Base-by-base conservation (phyloP, 1,139 yeast genomes). In the Lodderomyces metapsilosis region DNA sequence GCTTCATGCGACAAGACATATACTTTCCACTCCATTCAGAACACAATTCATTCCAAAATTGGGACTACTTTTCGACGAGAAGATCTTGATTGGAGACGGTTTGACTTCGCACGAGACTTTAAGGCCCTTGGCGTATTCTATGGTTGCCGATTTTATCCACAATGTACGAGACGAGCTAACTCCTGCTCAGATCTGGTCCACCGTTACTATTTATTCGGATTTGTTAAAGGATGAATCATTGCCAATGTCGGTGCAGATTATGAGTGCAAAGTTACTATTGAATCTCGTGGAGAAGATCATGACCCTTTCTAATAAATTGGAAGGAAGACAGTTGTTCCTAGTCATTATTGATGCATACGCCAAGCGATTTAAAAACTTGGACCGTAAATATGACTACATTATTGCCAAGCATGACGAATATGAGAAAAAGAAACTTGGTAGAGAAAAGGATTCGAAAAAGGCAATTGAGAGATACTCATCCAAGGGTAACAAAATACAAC, bases 71-170 rank as follows among this genome's bases (percentile, higher is more conserved):
- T 85, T 92, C 50, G 89, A 92, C 59, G 96, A 91, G 54, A 79
- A 82, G 50, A 89, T 92, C 8, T 71, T 94, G 46, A 82, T 94
- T 45, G 98, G 98, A 25, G 91, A 86, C 50, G 98, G 98, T 0
- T 74, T 94, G 43, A 92, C 98, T 0, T 85, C 95, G 3, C 83
- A 80, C 55, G 98, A 91, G 59, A 87, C 95, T 0, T 72, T 94
- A 40, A 62, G 84, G 50, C 98, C 98, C 0, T 68, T 94, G 57
- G 98, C 98, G 0, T 92, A 91, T 59, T 87, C 96, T 31, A 89
- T 95, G 5, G 94, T 92, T 41, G 98, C 98, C 0, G 99, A 94
- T 59, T 83, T 94, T 54, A 86, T 94, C 41, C 98, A 92, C 55
- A 89, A 88, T 54, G 95, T 92, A 2, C 80, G 98, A 53, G 80